Evolutionary conservation across 176 grass and related monocot genomes (phyloP).

Genomic region (Oryza glumipatula): DNA sequence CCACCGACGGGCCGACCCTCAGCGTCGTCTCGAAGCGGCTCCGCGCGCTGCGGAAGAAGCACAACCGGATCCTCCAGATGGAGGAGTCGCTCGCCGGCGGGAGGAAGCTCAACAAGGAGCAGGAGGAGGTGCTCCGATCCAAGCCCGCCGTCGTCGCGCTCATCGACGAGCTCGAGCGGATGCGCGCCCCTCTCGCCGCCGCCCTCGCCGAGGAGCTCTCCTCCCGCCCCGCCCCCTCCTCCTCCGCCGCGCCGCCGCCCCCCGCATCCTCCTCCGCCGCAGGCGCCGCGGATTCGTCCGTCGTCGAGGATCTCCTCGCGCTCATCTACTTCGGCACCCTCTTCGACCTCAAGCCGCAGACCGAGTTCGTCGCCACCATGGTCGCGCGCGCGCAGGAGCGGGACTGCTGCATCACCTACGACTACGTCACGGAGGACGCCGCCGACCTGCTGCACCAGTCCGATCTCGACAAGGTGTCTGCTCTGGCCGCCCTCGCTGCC

Average conservation of each 20-base stretch:
- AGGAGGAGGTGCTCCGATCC: conserved; percentile 95
- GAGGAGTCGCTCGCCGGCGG: conserved; percentile 80
- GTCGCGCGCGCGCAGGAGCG: conserved; percentile 79
- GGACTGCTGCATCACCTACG: conserved; percentile 85
- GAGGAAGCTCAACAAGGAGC: conserved; percentile 82
- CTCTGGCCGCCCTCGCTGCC: conserved; percentile 59
- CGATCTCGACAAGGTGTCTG: conserved; percentile 74
- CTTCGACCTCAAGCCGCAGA: conserved; percentile 80
- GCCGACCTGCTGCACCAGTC: conserved; percentile 69
- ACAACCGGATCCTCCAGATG: conserved; percentile 95
- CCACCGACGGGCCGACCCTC: conserved; percentile 73
- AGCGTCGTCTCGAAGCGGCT: conserved; percentile 86
- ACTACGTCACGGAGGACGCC: conserved; percentile 84
- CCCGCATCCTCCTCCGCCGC: background rate
- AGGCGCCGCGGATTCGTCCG: conserved; percentile 47
- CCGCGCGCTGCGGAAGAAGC: conserved; percentile 90
- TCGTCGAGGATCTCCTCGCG: conserved; percentile 66
- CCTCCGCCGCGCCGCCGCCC: background rate
- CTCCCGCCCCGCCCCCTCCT: conserved; percentile 12
- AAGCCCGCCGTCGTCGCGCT: conserved; percentile 65
- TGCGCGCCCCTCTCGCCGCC: conserved; percentile 66
- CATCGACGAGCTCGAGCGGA: conserved; percentile 92
- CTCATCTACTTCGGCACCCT: conserved; percentile 87
- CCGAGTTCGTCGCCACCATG: conserved; percentile 74
- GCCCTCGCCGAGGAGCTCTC: conserved; percentile 78